Conservation (phyloP, 2,329 filamentous ascomycete genomes). For the Ophiostoma triangulosporum region DNA sequence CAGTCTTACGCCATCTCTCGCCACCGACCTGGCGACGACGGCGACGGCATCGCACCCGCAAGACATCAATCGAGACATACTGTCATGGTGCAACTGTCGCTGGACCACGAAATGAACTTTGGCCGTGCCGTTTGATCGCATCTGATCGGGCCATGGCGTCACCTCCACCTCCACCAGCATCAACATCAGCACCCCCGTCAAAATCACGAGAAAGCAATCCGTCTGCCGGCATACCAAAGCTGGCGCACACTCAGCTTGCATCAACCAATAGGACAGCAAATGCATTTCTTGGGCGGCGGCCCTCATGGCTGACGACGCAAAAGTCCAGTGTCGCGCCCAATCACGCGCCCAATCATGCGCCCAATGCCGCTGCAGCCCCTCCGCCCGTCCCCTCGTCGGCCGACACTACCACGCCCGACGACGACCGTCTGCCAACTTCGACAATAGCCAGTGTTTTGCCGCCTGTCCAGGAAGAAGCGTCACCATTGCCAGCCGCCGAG, state of each 20-base stretch:
- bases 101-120: not conserved
- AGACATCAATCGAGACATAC: no score
- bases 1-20: not conserved
- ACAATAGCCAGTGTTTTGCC: not conserved
- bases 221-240: not conserved
- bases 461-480: not conserved
- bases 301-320: slow-evolving; percentile 18
- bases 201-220: not conserved
- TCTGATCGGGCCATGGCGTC: not conserved
- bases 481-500: not conserved
- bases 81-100: not conserved
- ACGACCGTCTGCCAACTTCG: no score
- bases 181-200: slow-evolving; percentile 1
- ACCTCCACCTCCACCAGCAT: slow-evolving; percentile 3
- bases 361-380: not conserved
- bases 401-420: not conserved
- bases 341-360: not conserved
- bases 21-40: not conserved
- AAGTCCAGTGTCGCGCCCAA: not conserved
- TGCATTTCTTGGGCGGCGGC: slow-evolving; percentile 19
- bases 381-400: not conserved
- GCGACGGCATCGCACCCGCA: not conserved
- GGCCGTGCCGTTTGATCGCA: not conserved
- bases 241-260: slow-evolving; percentile 12
- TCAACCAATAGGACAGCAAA: slow-evolving; percentile 20